A percentile compares a stretch with the other conserved stretches of the same genome.
Conservation (phyloP, 345 rosid species). For the Eutrema japonicum region DNA sequence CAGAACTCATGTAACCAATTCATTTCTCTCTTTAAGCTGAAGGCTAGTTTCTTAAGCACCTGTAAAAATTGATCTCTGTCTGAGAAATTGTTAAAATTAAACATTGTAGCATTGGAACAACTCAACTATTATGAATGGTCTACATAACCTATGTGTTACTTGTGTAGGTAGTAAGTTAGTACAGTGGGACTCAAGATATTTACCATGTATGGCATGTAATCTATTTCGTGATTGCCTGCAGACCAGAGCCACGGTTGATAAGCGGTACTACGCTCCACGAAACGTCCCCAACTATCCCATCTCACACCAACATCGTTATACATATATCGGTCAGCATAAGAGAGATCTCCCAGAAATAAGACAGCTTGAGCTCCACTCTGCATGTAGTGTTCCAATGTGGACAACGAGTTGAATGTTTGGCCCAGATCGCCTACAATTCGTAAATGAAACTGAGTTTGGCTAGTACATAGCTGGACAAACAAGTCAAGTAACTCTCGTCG, state of each 20-base stretch:
- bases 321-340: conserved; percentile 89
- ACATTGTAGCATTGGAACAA: not conserved
- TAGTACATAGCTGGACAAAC: conserved; percentile 7
- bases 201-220: conserved; percentile 95
- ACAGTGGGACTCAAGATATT: conserved; percentile 14
- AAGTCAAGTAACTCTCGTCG: not conserved
- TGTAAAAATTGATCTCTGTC: not conserved
- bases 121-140: not conserved
- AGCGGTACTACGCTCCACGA: conserved; percentile 83
- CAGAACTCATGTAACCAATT: conserved; percentile 3
- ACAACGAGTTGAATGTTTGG: conserved; percentile 90
- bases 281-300: conserved; percentile 97
- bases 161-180: conserved; percentile 1
- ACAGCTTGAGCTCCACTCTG: conserved; percentile 82
- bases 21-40: conserved; percentile 2
- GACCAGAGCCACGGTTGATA: conserved; percentile 97
- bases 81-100: not conserved
- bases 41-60: conserved; percentile 1
- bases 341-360: conserved; percentile 89
- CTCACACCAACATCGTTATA: conserved; percentile 77
- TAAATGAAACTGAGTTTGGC: conserved; percentile 2
- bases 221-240: conserved; percentile 93
- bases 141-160: not conserved
- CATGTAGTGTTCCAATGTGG: conserved; percentile 89
- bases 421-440: conserved; percentile 81